A percentile compares a stretch with the other conserved stretches of the same genome.
These are phyloP conservation scores for Fusarium hainanense DNA, from an alignment of 2,329 filamentous ascomycete species.

Conservation along the genomic window DNA sequence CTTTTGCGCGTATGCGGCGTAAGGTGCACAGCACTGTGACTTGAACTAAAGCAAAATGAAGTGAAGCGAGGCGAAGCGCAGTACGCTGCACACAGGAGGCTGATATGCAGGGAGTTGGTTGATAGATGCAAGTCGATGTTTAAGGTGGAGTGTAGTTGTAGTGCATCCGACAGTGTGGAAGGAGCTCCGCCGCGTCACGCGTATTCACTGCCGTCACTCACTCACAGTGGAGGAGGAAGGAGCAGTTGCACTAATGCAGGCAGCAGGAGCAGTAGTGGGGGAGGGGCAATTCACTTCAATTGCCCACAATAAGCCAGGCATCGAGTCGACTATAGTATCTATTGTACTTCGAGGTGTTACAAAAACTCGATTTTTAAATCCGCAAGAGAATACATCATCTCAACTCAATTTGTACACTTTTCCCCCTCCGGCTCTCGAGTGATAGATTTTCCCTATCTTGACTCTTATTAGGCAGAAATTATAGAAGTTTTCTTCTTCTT, in stretches of 20 bases:
- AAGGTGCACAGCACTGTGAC: not conserved
- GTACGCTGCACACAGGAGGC: not conserved
- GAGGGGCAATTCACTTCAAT: conserved; percentile 18
- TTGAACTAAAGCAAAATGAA: not conserved
- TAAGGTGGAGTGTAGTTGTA: conserved; percentile 1
- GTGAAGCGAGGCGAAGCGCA: not conserved
- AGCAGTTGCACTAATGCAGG: conserved; percentile 26
- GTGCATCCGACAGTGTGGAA: conserved; percentile 28
- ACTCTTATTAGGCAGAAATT: not conserved
- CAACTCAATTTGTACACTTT: not conserved
- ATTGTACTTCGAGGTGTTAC: not conserved
- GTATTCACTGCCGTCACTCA: conserved; percentile 9
- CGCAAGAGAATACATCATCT: not conserved
- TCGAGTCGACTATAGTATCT: not conserved
- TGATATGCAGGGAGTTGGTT: not conserved
- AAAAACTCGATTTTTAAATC: too few relatives aligned
- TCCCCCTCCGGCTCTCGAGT: not conserved
- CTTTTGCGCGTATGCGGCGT: not conserved
- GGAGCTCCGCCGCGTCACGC: conserved; percentile 39
- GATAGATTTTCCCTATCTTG: not conserved
- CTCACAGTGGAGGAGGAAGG: not conserved
- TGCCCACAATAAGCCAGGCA: not conserved
- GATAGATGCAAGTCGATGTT: not conserved
- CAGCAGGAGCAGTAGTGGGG: conserved; percentile 7
- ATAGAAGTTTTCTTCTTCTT: not conserved